phyloP scores from a whole-genome alignment of 1,139 yeast species.

The Saccharomyces hybrid region DNA sequence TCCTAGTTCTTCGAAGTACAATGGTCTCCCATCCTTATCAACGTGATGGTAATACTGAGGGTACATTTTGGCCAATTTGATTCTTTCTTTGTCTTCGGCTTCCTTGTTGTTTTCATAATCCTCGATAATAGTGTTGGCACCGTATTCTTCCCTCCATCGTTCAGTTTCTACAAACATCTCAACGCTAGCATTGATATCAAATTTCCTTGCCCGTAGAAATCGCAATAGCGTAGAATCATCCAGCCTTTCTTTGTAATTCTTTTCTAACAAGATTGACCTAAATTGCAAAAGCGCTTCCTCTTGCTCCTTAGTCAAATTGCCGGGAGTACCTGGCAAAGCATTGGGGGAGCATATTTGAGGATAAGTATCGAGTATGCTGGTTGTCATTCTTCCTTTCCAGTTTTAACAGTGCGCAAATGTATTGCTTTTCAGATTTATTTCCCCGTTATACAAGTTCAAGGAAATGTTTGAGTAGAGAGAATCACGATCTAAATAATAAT shows the following conservation, averaged over 20 bases:
- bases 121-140: constrained; percentile 71
- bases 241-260: constrained; percentile 61
- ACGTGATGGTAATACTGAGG: constrained; percentile 96
- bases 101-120: constrained; percentile 47
- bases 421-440: not conserved
- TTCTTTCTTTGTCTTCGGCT: constrained; percentile 47
- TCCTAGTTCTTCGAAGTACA: constrained; percentile 87
- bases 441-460: not conserved
- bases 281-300: constrained; percentile 48
- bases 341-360: constrained; percentile 60
- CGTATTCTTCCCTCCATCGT: constrained; percentile 79
- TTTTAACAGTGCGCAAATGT: not conserved
- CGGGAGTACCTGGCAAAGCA: constrained; percentile 66
- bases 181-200: constrained; percentile 67
- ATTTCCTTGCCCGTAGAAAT: constrained; percentile 88
- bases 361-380: constrained; percentile 37
- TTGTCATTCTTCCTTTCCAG: constrained; percentile 9
- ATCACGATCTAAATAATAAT: not conserved
- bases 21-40: constrained; percentile 92
- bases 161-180: constrained; percentile 81
- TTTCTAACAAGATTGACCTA: constrained; percentile 46
- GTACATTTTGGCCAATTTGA: constrained; percentile 74
- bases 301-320: constrained; percentile 65
- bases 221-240: constrained; percentile 82
- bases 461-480: not conserved